Percentiles rank a stretch among this genome's conserved stretches.
Conservation (phyloP, 768 basidiomycete species). For the Phanerodontia chrysosporium region DNA sequence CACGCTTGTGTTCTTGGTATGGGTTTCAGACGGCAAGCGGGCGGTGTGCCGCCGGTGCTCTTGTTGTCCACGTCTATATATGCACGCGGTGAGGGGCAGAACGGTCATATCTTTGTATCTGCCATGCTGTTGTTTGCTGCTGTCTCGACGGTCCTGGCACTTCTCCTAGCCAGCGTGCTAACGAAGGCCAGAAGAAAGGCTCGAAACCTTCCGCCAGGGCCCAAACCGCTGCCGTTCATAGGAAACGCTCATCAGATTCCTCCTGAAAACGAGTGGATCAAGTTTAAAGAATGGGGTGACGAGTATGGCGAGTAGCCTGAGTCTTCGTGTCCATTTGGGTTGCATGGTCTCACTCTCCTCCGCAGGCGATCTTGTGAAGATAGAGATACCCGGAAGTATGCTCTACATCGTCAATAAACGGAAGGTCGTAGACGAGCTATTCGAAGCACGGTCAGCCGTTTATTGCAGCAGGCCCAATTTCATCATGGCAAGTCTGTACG, state of each 20-base stretch:
- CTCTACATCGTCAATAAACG: constrained; percentile 19
- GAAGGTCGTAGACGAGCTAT: constrained; percentile 19
- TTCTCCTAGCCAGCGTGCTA: too few species aligned
- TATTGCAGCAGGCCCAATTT: constrained; percentile 22
- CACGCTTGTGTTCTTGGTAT: too few species aligned
- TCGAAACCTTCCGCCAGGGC: constrained; percentile 1
- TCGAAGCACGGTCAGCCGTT: constrained; percentile 21
- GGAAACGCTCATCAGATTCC: background rate
- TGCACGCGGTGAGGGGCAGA: too few species aligned
- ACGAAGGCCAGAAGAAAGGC: background rate
- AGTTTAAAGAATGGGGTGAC: background rate
- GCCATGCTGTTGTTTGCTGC: too few species aligned
- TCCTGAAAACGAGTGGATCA: background rate
- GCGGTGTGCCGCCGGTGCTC: too few species aligned
- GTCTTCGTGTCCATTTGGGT: background rate
- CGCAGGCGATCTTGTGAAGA: constrained; percentile 19
- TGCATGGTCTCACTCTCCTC: background rate
- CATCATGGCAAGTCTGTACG: constrained; percentile 12
- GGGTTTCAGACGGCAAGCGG: too few species aligned
- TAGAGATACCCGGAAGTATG: constrained; percentile 16
- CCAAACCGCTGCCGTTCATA: background rate
- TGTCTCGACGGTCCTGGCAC: too few species aligned
- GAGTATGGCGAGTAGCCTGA: background rate
- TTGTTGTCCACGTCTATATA: too few species aligned
- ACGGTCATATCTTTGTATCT: too few species aligned